Conservation (phyloP, 78 protist genomes). For the Protostelium mycophagum region DNA sequence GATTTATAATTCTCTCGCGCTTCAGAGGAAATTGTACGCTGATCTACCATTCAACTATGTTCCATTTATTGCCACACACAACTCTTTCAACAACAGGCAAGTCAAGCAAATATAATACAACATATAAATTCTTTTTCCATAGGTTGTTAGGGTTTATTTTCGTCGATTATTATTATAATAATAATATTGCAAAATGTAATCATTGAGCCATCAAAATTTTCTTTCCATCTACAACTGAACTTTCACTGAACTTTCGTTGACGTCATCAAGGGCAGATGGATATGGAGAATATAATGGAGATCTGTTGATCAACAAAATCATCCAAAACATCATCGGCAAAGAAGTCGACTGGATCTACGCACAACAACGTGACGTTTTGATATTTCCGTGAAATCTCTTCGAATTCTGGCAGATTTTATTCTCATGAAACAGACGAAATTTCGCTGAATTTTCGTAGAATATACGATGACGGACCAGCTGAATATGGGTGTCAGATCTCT, state of each 20-base stretch:
- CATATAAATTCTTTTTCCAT: no score
- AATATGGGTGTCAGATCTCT: background rate
- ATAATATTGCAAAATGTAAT: no score
- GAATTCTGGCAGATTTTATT: no score
- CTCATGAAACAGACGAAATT: no score
- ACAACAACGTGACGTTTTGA: background rate
- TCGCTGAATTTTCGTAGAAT: background rate
- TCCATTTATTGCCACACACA: background rate
- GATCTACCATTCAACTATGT: background rate
- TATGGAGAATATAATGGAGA: background rate
- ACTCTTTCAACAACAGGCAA: background rate
- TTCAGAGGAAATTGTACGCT: background rate
- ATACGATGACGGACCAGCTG: background rate
- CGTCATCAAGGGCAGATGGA: background rate
- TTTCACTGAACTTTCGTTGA: no score
- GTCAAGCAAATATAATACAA: no score
- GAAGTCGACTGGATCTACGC: background rate
- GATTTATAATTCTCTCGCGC: background rate
- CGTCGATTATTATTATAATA: no score
- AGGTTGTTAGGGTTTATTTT: no score
- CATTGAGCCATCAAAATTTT: no score
- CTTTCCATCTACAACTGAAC: no score
- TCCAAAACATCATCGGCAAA: background rate
- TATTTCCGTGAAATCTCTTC: background rate
- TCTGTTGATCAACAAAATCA: background rate